Base-by-base conservation (phyloP, 2,329 filamentous ascomycete species). In the Emergomyces orientalis region DNA sequence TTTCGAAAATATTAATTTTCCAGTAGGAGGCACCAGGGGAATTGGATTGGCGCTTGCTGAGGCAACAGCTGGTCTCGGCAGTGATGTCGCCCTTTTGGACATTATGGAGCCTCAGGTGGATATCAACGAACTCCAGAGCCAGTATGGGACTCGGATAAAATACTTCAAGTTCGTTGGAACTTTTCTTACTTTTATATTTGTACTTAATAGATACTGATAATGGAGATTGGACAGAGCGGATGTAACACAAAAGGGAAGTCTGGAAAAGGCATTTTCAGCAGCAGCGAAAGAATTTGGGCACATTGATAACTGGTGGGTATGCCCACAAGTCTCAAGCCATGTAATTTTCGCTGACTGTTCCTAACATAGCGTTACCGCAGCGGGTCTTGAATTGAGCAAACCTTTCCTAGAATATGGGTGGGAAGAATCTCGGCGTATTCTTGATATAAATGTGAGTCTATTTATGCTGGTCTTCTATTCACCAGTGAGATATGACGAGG, bases 331-430 rank as follows among this genome's bases (percentile, higher is more conserved):
- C 22, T 27, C 52, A n/a, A 55, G 17, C 13, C 8, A 17, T 27
- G 32, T 17, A 30, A 25, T 27, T 54, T 25, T 34, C 6, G 47
- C 9, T 41, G 32, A 61, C 47, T 39, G 32, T 19, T 41, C 8
- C 3, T 30, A 11, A 55, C 14, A 41, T 41, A 62, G 60, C 22
- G 52, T 62, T 14, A 62, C 60, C 7, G 32, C 60, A n/a, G 60
- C 60, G 27, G 78, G 77, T 1, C 75, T 79, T 51, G 76, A 74
- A 7, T 73, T 78, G 34, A 77, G 79, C 63, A 79, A 78, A 66
- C 77, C 77, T 0, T 79, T 79, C 61, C 58, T 78, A 1, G 76
- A 79, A 0, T 76, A 79, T 59, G 77, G 75, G 0, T 78, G 76
- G 75, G 74, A 76, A 1, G 77, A 79, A 57, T 75, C 75, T 14